Evolutionary conservation across 2,329 filamentous ascomycete species (phyloP).

Genomic region (Colletotrichum gloeosporioides): DNA sequence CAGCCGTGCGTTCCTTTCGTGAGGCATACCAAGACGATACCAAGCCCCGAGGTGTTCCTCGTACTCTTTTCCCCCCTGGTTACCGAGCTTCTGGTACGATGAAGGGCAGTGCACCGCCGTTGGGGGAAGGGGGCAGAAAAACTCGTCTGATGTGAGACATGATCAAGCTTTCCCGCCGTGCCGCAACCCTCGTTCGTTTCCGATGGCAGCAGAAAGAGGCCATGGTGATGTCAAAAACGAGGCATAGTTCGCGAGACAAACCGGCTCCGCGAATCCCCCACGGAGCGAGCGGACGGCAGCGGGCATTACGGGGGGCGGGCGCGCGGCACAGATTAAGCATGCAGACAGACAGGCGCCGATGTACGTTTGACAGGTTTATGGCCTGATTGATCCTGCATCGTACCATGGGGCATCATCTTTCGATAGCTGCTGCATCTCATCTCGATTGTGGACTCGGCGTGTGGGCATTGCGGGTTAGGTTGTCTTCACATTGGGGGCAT

Average conservation of each 20-base stretch:
- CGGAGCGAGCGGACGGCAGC: background rate
- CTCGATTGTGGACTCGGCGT: background rate
- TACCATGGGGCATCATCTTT: background rate
- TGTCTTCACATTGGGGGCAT: background rate
- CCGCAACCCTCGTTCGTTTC: background rate
- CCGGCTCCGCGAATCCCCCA: background rate
- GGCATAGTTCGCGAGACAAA: background rate
- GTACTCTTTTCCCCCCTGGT: background rate
- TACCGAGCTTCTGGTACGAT: background rate
- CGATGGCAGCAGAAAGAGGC: background rate
- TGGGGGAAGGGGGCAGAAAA: background rate
- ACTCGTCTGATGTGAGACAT: constrained; percentile 8
- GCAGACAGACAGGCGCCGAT: background rate
- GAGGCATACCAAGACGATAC: background rate
- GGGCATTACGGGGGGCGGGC: background rate
- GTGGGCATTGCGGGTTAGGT: background rate
- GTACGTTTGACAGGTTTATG: background rate
- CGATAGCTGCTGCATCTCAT: background rate
- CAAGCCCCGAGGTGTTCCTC: background rate
- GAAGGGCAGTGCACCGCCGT: background rate
- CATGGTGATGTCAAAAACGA: background rate
- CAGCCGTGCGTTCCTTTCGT: background rate
- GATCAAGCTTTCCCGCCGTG: background rate
- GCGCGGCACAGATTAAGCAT: background rate
- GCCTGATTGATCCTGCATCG: background rate